These are phyloP conservation scores for Erigeron philadelphicus DNA, from an alignment of 140 eudicot species.

Conservation along the genomic window DNA sequence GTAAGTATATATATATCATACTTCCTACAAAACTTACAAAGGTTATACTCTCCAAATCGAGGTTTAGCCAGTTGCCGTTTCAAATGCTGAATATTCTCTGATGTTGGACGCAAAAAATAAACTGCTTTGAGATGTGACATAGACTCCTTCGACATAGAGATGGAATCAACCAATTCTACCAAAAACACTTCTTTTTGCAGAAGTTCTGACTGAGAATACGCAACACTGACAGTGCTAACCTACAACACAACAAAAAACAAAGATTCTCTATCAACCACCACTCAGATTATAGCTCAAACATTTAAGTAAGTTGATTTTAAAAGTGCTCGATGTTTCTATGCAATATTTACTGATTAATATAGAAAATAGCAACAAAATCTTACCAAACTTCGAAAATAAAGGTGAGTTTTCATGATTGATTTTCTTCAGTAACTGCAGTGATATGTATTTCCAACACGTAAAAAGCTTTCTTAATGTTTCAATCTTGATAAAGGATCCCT, in stretches of 20 bases:
- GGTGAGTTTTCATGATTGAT: not conserved
- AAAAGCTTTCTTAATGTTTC: conserved; percentile 7
- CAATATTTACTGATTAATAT: not conserved
- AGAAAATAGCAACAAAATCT: conserved; percentile 1
- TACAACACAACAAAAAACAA: conserved; percentile 29
- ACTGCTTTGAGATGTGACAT: conserved; percentile 98
- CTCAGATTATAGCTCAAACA: not conserved
- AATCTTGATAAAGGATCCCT: not conserved
- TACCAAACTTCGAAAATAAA: not conserved
- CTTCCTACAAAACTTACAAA: conserved; percentile 56
- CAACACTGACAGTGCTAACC: conserved; percentile 94
- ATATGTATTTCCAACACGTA: not conserved
- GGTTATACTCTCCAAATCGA: conserved; percentile 93
- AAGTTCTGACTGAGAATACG: conserved; percentile 90
- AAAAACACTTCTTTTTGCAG: conserved; percentile 93
- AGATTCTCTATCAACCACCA: not conserved
- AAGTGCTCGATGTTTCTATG: not conserved
- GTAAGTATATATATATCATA: not conserved
- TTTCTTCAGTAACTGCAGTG: not conserved
- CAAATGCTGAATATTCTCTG: conserved; percentile 68
- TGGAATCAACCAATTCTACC: conserved; percentile 91
- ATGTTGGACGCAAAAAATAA: conserved; percentile 82
- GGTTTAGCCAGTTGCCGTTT: conserved; percentile 86
- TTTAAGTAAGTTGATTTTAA: not conserved
- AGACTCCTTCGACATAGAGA: conserved; percentile 81